Evolutionary conservation across 2,329 filamentous ascomycete genomes (phyloP), one percentile per base, ranked within the genome.

Genomic region (Xylaria sp.): DNA sequence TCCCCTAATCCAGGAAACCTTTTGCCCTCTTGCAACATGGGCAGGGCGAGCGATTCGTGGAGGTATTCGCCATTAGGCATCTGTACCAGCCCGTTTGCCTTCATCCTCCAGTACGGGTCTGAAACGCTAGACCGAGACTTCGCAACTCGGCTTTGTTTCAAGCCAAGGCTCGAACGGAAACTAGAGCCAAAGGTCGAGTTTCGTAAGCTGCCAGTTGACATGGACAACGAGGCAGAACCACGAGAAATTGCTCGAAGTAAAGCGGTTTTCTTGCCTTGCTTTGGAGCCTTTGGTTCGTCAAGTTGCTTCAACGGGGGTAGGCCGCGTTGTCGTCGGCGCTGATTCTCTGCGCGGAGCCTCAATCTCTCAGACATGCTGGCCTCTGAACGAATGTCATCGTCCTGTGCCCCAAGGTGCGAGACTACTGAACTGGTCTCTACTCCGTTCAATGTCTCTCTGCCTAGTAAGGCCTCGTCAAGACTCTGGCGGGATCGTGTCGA

Each of bases 11-110:
- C 74, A 0, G 71, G 66, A 57, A 74, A 76, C 5, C 73, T 73
- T 61, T 75, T 77, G 30, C 75, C 75, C 51, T 76, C 73, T 57
- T 73, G 71, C 47, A 76, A 68, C 65, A 80, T 76, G 30, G 80
- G 76, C 42, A 76, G 66, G 10, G 79, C 79, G 47, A 84, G 72
- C 2, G 75, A 74, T 62, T 84, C 81, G 4, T 81, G 81, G 2
- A 83, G 66, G 61, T 79, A 81, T 52, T 79, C 76, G n/a, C 81
- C 77, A 62, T 84, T 77, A 3, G 79, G 76, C 76, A 82, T 78
- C 62, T 77, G 79, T 2, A 82, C 79, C 16, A 83, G 75, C 4
- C 71, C 71, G 39, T 64, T 67, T 9, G 70, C 71, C 55, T 72
- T 73, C 51, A 76, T 61, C 35, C 72, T 69, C 73, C 74, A 76